Evolutionary conservation across 2,329 filamentous ascomycete genomes (phyloP), one percentile per base, ranked within the genome.

Genomic region (Arachnomyces sp.): DNA sequence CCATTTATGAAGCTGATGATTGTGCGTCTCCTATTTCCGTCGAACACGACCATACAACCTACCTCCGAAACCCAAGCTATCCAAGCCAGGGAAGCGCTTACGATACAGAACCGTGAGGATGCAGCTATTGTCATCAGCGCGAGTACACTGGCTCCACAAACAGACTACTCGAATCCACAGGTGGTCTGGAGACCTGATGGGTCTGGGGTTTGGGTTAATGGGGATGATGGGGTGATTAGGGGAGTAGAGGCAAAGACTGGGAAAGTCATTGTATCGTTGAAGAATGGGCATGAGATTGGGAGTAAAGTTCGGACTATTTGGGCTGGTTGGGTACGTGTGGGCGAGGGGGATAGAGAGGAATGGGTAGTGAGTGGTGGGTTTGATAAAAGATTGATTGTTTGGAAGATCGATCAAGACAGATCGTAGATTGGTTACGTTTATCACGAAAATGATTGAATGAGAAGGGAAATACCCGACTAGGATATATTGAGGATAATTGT

Each of bases 311-410:
- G 77, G 21, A 76, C 73, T 52, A 60, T 80, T 16, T 78, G 74
- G 68, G 69, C 73, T 2, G 77, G 75, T 0, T 57, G 52, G 40
- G 59, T 76, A 12, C 37, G 44, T 44, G 47, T 52, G 5, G 47
- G 48, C 38, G 45, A 54, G 21, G 46, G 46, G 28, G 49, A 48
- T 49, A 25, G 21, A 25, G 65, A 68, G 44, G 78, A 81, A 55
- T 68, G 72, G 56, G 52, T 82, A 39, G 65, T 82, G 21, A 80
- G 74, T 58, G 78, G 78, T 16, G 79, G 77, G 1, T 82, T 82
- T 57, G 78, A 82, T 60, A 76, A 76, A 52, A 71, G 61, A 45
- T 57, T 82, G 44, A 67, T 81, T 45, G 56, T 80, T 28, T 82
- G 78, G 78, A 66, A 58, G 43, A 49, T 50, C 12, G 34, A 21